Evolutionary conservation across 2,329 filamentous ascomycete species (phyloP), one percentile per base, ranked within the genome.

Genomic region (Pseudocercospora fuligena): DNA sequence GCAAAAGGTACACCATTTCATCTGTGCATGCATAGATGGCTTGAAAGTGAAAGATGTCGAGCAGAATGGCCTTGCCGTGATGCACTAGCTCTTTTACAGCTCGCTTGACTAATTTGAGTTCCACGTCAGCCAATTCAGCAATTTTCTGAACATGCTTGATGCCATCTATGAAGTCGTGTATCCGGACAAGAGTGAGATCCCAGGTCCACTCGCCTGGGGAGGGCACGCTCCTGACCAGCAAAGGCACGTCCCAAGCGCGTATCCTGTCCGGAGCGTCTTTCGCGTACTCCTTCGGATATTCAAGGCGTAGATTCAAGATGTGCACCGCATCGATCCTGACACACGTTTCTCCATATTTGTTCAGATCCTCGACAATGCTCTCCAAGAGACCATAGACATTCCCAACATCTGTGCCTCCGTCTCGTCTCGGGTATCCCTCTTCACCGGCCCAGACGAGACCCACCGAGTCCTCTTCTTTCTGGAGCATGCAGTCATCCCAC

Each of bases 41-140:
- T 33, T 89, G 86, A 78, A 98, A 99, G 78, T 95, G 93, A 83
- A 98, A 98, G 73, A 97, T 92, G 80, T 99, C 95, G 11, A 98
- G 87, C 61, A 98, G 87, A 27, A 97, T 85, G 40, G 97, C 87
- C 74, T 93, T 94, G 76, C 94, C 92, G 79, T 98, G 97, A 83
- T 96, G 97, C 27, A 98, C 85, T 9, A 99, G 86, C 78, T 98
- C 94, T 69, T 92, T 90, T 65, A 98, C 87, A 7, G 93, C 94
- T 61, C 93, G 90, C 75, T 92, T 92, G 64, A 94, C 92, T 25
- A 99, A 88, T 59, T 91, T 90, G 58, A 97, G 86, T 67, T 96
- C 93, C 9, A 95, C 92, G 74, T 97, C 92, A 54, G 94, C 93
- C 25, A 91, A 85, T 71, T 90, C 88, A 14, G 95, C 91, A 73